phyloP scores from a whole-genome alignment of 768 basidiomycete genomes.

The Strobilomyces echinocephalus region DNA sequence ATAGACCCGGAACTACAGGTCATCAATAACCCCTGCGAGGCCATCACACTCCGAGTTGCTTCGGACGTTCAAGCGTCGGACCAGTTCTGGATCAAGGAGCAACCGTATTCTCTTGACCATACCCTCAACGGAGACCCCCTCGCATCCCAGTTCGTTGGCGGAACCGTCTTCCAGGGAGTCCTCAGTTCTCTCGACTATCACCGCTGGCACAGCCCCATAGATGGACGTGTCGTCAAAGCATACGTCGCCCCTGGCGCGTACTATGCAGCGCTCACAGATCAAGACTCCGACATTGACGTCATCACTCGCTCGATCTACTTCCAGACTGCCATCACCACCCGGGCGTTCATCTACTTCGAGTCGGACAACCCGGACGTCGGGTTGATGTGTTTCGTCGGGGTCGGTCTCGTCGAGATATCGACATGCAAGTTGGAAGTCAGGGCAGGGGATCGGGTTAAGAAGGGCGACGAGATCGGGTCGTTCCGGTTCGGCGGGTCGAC shows the following conservation, averaged over 20 bases:
- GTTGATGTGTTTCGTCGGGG: conserved; percentile 52
- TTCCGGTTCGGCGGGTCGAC: conserved; percentile 65
- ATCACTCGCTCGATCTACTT: not conserved
- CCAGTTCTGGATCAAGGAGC: conserved; percentile 57
- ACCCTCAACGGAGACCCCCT: conserved; percentile 44
- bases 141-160: conserved; percentile 43
- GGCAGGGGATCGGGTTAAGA: conserved; percentile 41
- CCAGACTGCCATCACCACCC: conserved; percentile 25
- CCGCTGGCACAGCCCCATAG: conserved; percentile 59
- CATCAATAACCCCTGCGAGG: conserved; percentile 52
- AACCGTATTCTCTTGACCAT: conserved; percentile 55
- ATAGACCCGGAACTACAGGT: conserved; percentile 14
- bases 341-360: conserved; percentile 55
- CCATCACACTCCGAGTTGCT: conserved; percentile 40
- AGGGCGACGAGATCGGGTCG: conserved; percentile 55
- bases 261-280: conserved; percentile 36
- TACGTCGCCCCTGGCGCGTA: conserved; percentile 49
- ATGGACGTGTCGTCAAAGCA: conserved; percentile 38
- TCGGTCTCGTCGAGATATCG: conserved; percentile 62
- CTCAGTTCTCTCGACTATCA: conserved; percentile 53
- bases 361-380: conserved; percentile 51
- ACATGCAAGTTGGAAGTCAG: conserved; percentile 51
- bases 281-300: conserved; percentile 25
- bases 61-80: conserved; percentile 38
- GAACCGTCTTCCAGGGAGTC: conserved; percentile 53